A percentile compares a stretch with the other conserved stretches of the same genome.
These are phyloP conservation scores for Crotalaria pallida DNA, from an alignment of 306 rosid genomes.

Conservation along the genomic window DNA sequence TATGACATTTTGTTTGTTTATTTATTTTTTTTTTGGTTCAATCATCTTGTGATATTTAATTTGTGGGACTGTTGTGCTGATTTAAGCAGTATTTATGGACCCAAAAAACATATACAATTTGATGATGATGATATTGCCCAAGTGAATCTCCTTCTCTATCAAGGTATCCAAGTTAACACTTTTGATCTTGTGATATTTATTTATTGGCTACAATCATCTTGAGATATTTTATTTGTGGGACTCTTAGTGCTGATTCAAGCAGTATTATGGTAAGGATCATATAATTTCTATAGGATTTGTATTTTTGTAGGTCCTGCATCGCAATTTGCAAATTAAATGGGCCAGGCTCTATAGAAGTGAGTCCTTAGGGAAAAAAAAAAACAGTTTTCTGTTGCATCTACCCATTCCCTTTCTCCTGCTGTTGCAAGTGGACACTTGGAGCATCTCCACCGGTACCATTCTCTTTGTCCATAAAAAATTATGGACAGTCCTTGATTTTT, in stretches of 20 bases:
- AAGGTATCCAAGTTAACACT: conserved; percentile 2
- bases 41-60: conserved; percentile 1
- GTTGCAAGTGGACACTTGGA: conserved; percentile 31
- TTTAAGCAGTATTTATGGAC: not conserved
- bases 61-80: not conserved
- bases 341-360: not conserved
- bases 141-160: not conserved
- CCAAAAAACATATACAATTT: not conserved
- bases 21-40: not conserved
- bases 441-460: no score
- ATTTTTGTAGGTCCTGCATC: not conserved
- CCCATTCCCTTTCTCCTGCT: conserved; percentile 25
- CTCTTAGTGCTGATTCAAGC: not conserved
- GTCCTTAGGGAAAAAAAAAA: not conserved
- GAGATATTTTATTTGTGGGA: conserved; percentile 7
- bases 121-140: not conserved
- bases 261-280: not conserved
- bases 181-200: not conserved
- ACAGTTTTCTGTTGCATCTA: not conserved
- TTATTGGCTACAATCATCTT: not conserved
- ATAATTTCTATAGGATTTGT: not conserved
- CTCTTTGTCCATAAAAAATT: no score
- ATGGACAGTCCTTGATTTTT: no score
- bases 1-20: not conserved
- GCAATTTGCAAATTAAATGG: conserved; percentile 20